Conservation (phyloP, 192 early-diverging fungal species). For the Coemansia sp. region DNA sequence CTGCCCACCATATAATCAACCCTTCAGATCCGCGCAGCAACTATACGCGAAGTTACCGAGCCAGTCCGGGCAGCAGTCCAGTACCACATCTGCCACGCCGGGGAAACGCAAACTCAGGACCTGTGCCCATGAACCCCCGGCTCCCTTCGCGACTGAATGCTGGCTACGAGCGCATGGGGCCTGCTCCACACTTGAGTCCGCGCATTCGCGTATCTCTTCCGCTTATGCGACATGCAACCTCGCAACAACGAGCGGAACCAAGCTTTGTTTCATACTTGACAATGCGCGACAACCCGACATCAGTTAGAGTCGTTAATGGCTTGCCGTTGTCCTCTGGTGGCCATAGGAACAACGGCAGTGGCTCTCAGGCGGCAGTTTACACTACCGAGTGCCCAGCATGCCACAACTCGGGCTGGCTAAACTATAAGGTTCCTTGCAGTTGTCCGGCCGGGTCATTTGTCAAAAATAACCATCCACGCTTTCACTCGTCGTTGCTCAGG, state of each 20-base stretch:
- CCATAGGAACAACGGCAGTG: constrained; percentile 1
- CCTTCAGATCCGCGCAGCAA: constrained; percentile 50
- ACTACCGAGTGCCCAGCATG: constrained; percentile 17
- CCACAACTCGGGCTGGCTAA: constrained; percentile 30
- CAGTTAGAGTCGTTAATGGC: constrained; percentile 9
- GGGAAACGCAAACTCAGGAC: constrained; percentile 17
- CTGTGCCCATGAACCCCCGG: constrained; percentile 24
- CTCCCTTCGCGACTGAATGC: constrained; percentile 19
- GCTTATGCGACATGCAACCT: constrained; percentile 9
- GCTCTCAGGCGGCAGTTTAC: constrained; percentile 1
- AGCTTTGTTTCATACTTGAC: constrained; percentile 11
- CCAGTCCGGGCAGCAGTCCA: not conserved
- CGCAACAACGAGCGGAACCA: not conserved
- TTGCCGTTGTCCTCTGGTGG: not conserved
- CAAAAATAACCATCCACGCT: constrained; percentile 10
- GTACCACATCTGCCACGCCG: constrained; percentile 21
- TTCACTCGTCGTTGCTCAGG: constrained; percentile 26
- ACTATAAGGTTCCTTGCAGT: constrained; percentile 17
- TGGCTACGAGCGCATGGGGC: constrained; percentile 38
- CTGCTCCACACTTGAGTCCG: constrained; percentile 23
- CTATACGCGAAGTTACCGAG: constrained; percentile 23
- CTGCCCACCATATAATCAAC: constrained; percentile 39
- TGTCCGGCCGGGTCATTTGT: constrained; percentile 22
- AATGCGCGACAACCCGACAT: constrained; percentile 17
- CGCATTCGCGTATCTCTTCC: constrained; percentile 17